Percentiles rank a stretch among this genome's conserved stretches.
These are phyloP conservation scores for Mercurialis annua DNA, from an alignment of 345 rosid genomes.

Conservation along the genomic window DNA sequence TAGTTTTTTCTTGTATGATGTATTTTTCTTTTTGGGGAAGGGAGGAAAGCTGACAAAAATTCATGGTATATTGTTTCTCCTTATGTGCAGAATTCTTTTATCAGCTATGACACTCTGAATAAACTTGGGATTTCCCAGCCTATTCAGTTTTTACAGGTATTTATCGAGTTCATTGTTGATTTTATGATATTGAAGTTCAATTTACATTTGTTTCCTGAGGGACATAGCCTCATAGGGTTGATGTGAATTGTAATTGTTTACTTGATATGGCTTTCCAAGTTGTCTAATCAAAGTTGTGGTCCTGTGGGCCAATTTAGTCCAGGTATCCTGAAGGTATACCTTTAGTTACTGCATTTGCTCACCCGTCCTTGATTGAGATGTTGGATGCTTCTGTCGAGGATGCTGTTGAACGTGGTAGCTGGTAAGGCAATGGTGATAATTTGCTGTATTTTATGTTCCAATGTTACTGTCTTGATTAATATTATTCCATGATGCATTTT, in stretches of 20 bases:
- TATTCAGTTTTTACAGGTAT: slow-evolving; percentile 87
- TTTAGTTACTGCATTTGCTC: slow-evolving; percentile 66
- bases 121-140: slow-evolving; percentile 94
- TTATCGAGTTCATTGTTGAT: slow-evolving; percentile 16
- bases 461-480: neutral
- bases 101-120: slow-evolving; percentile 67
- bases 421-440: slow-evolving; percentile 50
- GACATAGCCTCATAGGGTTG: slow-evolving; percentile 3
- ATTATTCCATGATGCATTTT: neutral
- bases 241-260: slow-evolving; percentile 4
- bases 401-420: slow-evolving; percentile 78
- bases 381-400: slow-evolving; percentile 81
- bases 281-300: slow-evolving; percentile 43
- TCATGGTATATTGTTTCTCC: slow-evolving; percentile 16
- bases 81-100: slow-evolving; percentile 69
- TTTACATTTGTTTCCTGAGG: slow-evolving; percentile 8
- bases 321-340: slow-evolving; percentile 91
- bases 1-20: too few relatives aligned
- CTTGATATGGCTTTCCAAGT: slow-evolving; percentile 17
- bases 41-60: neutral
- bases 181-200: slow-evolving; percentile 6
- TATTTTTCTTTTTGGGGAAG: too few relatives aligned
- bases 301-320: slow-evolving; percentile 60
- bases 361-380: slow-evolving; percentile 87
- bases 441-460: neutral